Base-by-base conservation (phyloP, 2,329 filamentous ascomycete genomes). In the Trichoderma oligosporum region DNA sequence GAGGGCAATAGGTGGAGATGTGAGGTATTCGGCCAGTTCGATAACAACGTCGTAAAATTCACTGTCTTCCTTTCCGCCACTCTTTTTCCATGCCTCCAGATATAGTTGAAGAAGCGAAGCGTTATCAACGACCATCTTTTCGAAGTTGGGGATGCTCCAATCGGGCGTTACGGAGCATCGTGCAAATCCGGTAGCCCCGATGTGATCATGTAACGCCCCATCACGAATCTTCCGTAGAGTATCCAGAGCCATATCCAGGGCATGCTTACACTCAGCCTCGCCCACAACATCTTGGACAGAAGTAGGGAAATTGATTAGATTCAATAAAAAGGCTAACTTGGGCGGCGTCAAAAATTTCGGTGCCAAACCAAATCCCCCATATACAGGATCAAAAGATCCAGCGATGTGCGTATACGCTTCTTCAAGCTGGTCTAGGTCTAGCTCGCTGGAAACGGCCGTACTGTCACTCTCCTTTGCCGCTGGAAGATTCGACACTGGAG, bases 71-170 rank as follows among this genome's bases (percentile, higher is more conserved):
- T 81, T 62, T 11, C 66, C 73, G 22, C 73, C 70, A 22, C 66
- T 70, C 11, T 85, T 74, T 12, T 90, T 79, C 78, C 92, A 97
- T 0, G 89, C 92, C 66, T 97, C 91, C 6, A 96, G 79, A 65
- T 94, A 97, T 6, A 94, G 79, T 22, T 86, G 82, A 2, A 99
- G 76, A 1, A 97, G 79, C 63, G 97, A 87, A 0, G 89, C 87
- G 66, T 99, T 96, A 68, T 97, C 94, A 55, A 91, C 91, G 8
- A 97, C 82, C 82, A 97, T 91, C 76, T 97, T 97, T 75, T 99
- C 94, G 65, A 97, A 99, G 70, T 96, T 92, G 9, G 94, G 94
- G 45, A 97, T 77, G 61, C 88, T 89, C 94, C 94, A 99, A 72
- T 97, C 89, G 12, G 85, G 78, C 0, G 93, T 97, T 7, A 96